Evolutionary conservation across 2,329 filamentous ascomycete species (phyloP).

Genomic region (Trichophyton schoenleinii): DNA sequence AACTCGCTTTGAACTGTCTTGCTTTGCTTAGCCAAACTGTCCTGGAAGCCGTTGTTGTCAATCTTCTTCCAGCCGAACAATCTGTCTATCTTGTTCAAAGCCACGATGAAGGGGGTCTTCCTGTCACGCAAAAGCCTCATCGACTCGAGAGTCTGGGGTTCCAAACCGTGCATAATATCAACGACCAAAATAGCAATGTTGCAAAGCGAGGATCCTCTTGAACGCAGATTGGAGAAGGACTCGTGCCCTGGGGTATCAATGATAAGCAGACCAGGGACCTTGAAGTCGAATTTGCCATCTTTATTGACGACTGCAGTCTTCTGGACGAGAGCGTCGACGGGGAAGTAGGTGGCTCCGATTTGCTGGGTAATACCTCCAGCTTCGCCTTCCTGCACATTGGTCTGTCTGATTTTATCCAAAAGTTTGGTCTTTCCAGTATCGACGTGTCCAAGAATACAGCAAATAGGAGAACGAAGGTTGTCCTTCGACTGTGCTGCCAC

Average conservation of each 20-base stretch:
- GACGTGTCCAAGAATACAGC: slow-evolving; percentile 99
- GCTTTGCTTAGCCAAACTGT: slow-evolving; percentile 78
- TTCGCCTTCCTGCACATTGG: slow-evolving; percentile 97
- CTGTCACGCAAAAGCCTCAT: slow-evolving; percentile 87
- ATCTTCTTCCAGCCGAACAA: slow-evolving; percentile 98
- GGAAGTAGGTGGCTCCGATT: slow-evolving; percentile 99
- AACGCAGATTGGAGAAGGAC: slow-evolving; percentile 97
- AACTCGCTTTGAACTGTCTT: slow-evolving; percentile 93
- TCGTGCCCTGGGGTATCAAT: slow-evolving; percentile 99
- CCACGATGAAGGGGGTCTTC: slow-evolving; percentile 96
- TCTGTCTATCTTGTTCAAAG: slow-evolving; percentile 99
- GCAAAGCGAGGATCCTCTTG: slow-evolving; percentile 91
- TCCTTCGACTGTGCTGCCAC: slow-evolving; percentile 84
- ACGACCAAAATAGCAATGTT: slow-evolving; percentile 99
- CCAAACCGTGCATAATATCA: slow-evolving; percentile 98
- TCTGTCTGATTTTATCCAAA: slow-evolving; percentile 94
- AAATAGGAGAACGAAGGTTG: slow-evolving; percentile 91
- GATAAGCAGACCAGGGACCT: slow-evolving; percentile 88
- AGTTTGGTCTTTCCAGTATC: slow-evolving; percentile 99
- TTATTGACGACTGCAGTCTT: slow-evolving; percentile 91
- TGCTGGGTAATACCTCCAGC: slow-evolving; percentile 99
- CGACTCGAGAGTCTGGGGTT: slow-evolving; percentile 92
- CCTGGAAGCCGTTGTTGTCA: slow-evolving; percentile 95
- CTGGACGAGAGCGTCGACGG: slow-evolving; percentile 77
- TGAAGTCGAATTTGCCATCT: slow-evolving; percentile 85